phyloP scores from a whole-genome alignment of 805 yeast genomes.

The Schizosaccharomyces octosporus region DNA sequence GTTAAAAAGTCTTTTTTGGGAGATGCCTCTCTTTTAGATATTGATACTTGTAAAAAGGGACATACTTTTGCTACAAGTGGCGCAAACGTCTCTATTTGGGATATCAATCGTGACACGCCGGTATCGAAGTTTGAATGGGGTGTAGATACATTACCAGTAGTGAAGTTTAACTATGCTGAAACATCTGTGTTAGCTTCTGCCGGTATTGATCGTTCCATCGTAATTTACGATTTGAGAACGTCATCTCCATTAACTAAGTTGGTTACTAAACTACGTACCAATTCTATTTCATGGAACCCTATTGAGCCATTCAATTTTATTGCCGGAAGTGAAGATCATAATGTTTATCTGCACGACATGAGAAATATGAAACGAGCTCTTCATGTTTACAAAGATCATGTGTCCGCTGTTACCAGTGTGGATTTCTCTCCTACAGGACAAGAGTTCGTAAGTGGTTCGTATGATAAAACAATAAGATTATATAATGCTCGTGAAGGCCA shows the following conservation, averaged over 20 bases:
- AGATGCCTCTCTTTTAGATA: conserved; percentile 5
- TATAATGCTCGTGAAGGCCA: conserved; percentile 61
- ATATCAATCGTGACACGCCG: conserved; percentile 53
- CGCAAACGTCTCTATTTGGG: conserved; percentile 78
- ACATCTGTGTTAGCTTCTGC: conserved; percentile 72
- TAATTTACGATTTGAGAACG: conserved; percentile 73
- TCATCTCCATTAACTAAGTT: conserved; percentile 80
- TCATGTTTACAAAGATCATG: conserved; percentile 83
- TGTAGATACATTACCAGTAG: conserved; percentile 66
- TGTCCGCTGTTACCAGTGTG: conserved; percentile 79
- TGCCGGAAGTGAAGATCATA: conserved; percentile 82
- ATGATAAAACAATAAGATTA: conserved; percentile 76
- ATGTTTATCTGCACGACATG: conserved; percentile 88
- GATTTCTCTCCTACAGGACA: conserved; percentile 95
- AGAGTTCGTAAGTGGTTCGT: conserved; percentile 83
- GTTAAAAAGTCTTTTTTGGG: background rate
- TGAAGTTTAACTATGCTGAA: conserved; percentile 73
- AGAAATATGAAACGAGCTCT: conserved; percentile 60
- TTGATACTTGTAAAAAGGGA: conserved; percentile 35
- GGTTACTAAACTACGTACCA: conserved; percentile 57
- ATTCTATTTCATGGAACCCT: conserved; percentile 86
- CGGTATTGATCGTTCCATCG: conserved; percentile 74
- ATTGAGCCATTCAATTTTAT: conserved; percentile 91
- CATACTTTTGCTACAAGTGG: conserved; percentile 78
- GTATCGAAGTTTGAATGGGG: conserved; percentile 77